Conservation (phyloP, 768 basidiomycete species). For the Russula compacta region DNA sequence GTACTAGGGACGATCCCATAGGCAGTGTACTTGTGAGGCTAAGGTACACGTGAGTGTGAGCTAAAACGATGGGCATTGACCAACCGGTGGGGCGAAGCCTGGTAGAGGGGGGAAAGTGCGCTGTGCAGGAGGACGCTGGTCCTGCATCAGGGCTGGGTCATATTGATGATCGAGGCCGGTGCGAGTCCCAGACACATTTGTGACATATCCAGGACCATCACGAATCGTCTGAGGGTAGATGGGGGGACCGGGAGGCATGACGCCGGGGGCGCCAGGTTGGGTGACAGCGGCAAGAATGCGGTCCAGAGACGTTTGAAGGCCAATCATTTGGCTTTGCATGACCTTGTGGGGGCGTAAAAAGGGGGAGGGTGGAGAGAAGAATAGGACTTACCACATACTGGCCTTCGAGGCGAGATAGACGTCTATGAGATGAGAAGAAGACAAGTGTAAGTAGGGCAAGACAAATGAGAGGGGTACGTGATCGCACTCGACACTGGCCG, state of each 20-base stretch:
- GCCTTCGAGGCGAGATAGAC: conserved; percentile 75
- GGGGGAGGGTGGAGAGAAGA: background rate
- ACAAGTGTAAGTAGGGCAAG: conserved; percentile 11
- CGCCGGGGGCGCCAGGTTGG: conserved; percentile 26
- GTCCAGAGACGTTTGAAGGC: conserved; percentile 84
- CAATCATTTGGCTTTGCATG: conserved; percentile 92
- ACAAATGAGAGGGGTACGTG: conserved; percentile 19
- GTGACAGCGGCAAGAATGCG: conserved; percentile 61
- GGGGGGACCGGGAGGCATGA: conserved; percentile 24
- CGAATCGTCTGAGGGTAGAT: conserved; percentile 18
- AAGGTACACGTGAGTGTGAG: conserved; percentile 20
- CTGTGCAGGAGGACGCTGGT: conserved; percentile 24
- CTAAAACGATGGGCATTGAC: conserved; percentile 24
- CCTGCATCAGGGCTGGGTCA: conserved; percentile 24
- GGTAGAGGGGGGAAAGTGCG: conserved; percentile 76
- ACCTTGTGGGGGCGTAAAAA: conserved; percentile 37
- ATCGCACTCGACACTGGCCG: conserved; percentile 65
- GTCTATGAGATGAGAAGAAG: conserved; percentile 35
- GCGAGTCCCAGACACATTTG: conserved; percentile 21
- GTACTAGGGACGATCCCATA: conserved; percentile 86
- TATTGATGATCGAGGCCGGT: conserved; percentile 26
- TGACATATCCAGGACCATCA: conserved; percentile 19
- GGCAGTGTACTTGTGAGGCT: conserved; percentile 86
- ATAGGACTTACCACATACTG: conserved; percentile 62
- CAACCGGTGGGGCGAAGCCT: conserved; percentile 83